Percentiles rank a stretch among this genome's conserved stretches.
These are phyloP conservation scores for Ceratobasidium theobromae DNA, from an alignment of 1,284 basidiomycete species.

Conservation along the genomic window DNA sequence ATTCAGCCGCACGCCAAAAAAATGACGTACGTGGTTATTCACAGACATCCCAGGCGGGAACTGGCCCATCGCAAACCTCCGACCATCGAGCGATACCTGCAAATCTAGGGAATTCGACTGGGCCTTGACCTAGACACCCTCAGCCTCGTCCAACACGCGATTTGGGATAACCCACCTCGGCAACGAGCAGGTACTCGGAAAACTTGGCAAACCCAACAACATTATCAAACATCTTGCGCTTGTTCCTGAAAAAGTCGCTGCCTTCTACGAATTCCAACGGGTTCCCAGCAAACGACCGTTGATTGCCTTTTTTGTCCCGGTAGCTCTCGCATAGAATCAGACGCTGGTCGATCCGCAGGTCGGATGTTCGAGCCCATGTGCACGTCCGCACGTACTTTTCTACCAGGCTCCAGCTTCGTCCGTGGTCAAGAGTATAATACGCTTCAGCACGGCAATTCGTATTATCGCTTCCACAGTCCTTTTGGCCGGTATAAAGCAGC, in stretches of 20 bases:
- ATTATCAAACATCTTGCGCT: conserved; percentile 77
- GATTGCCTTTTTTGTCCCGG: conserved; percentile 77
- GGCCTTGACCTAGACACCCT: conserved; percentile 55
- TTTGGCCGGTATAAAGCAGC: conserved; percentile 87
- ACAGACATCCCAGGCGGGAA: conserved; percentile 91
- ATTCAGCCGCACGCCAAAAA: no score
- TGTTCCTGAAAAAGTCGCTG: conserved; percentile 68
- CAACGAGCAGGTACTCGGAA: conserved; percentile 92
- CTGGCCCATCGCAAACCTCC: conserved; percentile 77
- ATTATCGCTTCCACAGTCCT: conserved; percentile 55
- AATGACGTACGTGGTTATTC: conserved; percentile 69
- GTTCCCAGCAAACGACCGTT: conserved; percentile 60
- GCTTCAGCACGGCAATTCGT: conserved; percentile 70
- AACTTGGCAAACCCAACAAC: conserved; percentile 97
- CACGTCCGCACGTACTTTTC: conserved; percentile 90
- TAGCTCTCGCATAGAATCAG: conserved; percentile 94
- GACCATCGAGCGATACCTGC: conserved; percentile 90
- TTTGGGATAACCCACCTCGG: conserved; percentile 62
- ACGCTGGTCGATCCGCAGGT: conserved; percentile 76
- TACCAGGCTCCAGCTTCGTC: conserved; percentile 72
- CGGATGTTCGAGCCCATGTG: conserved; percentile 83
- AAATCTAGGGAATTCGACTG: conserved; percentile 67
- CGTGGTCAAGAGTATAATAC: conserved; percentile 75
- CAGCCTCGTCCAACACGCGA: neutral
- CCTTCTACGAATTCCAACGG: conserved; percentile 82